These are phyloP conservation scores for Eucalyptus decipiens DNA, from an alignment of 345 rosid species.

Conservation along the genomic window DNA sequence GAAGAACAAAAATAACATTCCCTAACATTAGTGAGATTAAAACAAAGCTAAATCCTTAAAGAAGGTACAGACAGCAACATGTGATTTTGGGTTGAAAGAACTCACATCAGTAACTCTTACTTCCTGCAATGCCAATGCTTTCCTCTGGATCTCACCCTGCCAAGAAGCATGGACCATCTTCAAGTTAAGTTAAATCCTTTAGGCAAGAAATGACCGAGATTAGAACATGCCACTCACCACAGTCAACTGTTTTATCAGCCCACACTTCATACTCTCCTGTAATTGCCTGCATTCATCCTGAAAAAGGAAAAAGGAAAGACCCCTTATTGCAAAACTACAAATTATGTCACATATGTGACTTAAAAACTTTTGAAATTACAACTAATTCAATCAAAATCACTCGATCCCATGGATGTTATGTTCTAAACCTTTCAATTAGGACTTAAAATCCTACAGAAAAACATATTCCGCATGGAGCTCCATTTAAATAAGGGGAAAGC, in stretches of 20 bases:
- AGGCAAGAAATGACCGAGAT: neutral
- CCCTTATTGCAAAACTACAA: neutral
- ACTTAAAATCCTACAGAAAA: neutral
- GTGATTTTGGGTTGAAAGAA: neutral
- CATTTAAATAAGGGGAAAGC: neutral
- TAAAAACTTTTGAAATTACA: neutral
- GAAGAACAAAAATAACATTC: neutral
- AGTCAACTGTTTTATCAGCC: constrained; percentile 47
- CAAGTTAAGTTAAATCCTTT: neutral
- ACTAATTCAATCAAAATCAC: neutral
- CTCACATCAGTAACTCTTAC: constrained; percentile 62
- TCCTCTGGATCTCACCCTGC: constrained; percentile 75
- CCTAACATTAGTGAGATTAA: neutral
- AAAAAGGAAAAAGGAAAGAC: neutral
- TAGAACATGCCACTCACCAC: constrained; percentile 40
- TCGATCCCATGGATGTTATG: neutral
- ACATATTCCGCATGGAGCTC: neutral
- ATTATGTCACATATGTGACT: neutral
- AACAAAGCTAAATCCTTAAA: neutral
- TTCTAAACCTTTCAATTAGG: neutral
- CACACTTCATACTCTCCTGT: constrained; percentile 57
- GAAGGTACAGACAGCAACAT: neutral
- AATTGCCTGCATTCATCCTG: constrained; percentile 84
- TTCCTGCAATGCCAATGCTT: constrained; percentile 50
- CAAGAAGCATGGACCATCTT: neutral